Evolutionary conservation across 2,329 filamentous ascomycete species (phyloP).

Genomic region (Microdochium nivale): DNA sequence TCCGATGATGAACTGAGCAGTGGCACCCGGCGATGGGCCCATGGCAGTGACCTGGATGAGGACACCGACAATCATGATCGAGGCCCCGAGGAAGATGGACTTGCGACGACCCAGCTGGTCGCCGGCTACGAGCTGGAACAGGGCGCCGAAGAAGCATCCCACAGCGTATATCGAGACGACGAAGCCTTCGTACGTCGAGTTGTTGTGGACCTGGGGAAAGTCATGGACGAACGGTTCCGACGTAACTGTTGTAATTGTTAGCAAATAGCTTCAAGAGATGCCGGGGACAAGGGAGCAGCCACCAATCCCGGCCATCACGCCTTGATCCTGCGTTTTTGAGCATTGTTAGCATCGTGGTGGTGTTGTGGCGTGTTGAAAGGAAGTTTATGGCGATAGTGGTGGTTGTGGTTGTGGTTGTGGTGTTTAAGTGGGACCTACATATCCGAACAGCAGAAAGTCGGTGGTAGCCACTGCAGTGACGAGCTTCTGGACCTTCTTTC

Average conservation of each 20-base stretch:
- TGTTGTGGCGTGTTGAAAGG: neutral
- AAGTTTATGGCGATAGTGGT: neutral
- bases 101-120: slow-evolving; percentile 46
- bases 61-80: slow-evolving; percentile 47
- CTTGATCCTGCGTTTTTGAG: slow-evolving; percentile 16
- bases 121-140: slow-evolving; percentile 32
- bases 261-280: too few relatives aligned
- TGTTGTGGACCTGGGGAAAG: slow-evolving; percentile 20
- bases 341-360: too few relatives aligned
- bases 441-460: slow-evolving; percentile 19
- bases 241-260: slow-evolving; percentile 11
- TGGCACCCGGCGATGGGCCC: slow-evolving; percentile 33
- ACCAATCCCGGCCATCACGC: slow-evolving; percentile 20
- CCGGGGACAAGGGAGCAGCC: too few relatives aligned
- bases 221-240: slow-evolving; percentile 15
- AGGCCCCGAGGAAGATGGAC: slow-evolving; percentile 43
- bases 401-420: neutral
- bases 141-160: slow-evolving; percentile 31
- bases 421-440: slow-evolving; percentile 1
- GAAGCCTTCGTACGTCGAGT: slow-evolving; percentile 24
- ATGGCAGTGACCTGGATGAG: slow-evolving; percentile 42
- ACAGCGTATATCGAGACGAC: slow-evolving; percentile 32
- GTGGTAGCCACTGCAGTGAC: slow-evolving; percentile 18
- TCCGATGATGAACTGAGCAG: slow-evolving; percentile 39
- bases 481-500: slow-evolving; percentile 15